Evolutionary conservation across 2,329 filamentous ascomycete species (phyloP).

Genomic region (Hymenoscyphus occultus): DNA sequence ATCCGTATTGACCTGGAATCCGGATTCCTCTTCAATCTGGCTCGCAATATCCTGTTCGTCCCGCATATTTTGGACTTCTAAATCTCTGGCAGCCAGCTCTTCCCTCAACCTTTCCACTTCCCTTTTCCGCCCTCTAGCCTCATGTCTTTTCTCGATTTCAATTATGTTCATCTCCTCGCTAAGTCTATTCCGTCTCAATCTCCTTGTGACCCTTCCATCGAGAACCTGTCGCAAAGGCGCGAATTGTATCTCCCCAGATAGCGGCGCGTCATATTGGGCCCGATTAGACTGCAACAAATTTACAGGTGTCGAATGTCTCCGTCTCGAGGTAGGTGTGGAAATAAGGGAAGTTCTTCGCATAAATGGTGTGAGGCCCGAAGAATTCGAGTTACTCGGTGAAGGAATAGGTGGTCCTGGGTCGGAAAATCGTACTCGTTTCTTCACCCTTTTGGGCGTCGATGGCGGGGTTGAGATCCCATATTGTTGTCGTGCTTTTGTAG

Average conservation of each 20-base stretch:
- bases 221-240: conserved; percentile 53
- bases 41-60: conserved; percentile 33
- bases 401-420: conserved; percentile 47
- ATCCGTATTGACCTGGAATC: conserved; percentile 17
- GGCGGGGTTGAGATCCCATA: conserved; percentile 32
- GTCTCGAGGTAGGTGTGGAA: conserved; percentile 38
- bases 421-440: conserved; percentile 57
- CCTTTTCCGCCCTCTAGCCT: conserved; percentile 39
- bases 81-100: conserved; percentile 41
- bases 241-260: conserved; percentile 44
- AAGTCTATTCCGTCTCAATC: conserved; percentile 53
- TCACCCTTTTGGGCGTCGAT: conserved; percentile 34
- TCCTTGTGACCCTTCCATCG: conserved; percentile 55
- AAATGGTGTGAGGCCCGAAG: conserved; percentile 58
- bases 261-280: conserved; percentile 25
- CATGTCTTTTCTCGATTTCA: conserved; percentile 45
- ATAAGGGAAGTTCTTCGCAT: conserved; percentile 49
- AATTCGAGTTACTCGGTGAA: conserved; percentile 28
- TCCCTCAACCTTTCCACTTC: conserved; percentile 50
- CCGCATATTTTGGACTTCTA: conserved; percentile 32
- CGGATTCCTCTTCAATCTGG: conserved; percentile 32
- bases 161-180: conserved; percentile 58
- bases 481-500: conserved; percentile 2
- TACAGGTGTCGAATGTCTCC: conserved; percentile 47
- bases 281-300: conserved; percentile 22